These are phyloP conservation scores for Marasmius fiardii DNA, from an alignment of 1,284 basidiomycete genomes.

Conservation along the genomic window DNA sequence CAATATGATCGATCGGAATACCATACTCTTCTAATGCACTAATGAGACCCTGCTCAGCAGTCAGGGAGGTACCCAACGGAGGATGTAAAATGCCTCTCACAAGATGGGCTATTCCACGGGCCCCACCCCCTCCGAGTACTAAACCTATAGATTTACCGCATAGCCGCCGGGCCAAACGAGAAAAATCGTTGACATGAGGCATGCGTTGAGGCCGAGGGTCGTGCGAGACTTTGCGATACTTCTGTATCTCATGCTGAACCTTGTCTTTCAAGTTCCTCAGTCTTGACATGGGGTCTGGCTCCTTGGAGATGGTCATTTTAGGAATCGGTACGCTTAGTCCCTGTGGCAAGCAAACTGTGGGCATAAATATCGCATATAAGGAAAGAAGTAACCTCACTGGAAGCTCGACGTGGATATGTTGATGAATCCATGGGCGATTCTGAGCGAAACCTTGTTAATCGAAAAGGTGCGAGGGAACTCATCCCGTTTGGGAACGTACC, in stretches of 20 bases:
- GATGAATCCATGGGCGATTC: conserved; percentile 94
- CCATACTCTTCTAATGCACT: conserved; percentile 89
- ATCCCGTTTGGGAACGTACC: conserved; percentile 41
- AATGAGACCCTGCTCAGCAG: conserved; percentile 67
- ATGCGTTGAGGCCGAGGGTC: conserved; percentile 71
- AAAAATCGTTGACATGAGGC: conserved; percentile 89
- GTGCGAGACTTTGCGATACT: conserved; percentile 75
- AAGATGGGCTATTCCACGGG: conserved; percentile 91
- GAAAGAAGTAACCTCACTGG: conserved; percentile 48
- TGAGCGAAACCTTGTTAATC: conserved; percentile 26
- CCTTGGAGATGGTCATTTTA: conserved; percentile 62
- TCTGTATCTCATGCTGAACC: conserved; percentile 86
- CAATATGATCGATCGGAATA: conserved; percentile 92
- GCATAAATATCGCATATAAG: not conserved
- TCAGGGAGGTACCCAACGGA: conserved; percentile 5
- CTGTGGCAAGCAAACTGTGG: conserved; percentile 28
- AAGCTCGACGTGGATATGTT: conserved; percentile 89
- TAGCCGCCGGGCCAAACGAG: conserved; percentile 85
- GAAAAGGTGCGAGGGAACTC: conserved; percentile 1
- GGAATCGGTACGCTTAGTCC: conserved; percentile 63
- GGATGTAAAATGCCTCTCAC: conserved; percentile 39
- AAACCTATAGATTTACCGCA: conserved; percentile 94
- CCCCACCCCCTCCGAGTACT: conserved; percentile 95
- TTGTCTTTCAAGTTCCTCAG: conserved; percentile 89
- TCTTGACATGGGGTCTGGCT: conserved; percentile 87